Conservation (phyloP, 2,329 filamentous ascomycete species). For the Fusarium redolens region DNA sequence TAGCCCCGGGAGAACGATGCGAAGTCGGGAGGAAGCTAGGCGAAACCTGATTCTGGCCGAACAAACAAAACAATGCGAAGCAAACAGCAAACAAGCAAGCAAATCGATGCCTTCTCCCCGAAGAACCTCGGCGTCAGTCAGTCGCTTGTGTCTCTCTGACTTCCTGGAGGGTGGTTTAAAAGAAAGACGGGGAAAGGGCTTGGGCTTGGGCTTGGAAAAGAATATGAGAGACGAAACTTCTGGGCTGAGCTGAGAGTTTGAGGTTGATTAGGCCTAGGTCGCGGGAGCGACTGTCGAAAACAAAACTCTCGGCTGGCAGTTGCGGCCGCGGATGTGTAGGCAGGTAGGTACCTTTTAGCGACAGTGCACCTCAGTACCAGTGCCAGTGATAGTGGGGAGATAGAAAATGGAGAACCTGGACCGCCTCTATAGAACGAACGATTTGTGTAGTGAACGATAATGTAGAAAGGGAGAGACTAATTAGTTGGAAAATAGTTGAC, state of each 20-base stretch:
- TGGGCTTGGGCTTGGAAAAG: constrained; percentile 3
- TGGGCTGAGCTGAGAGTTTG: constrained; percentile 19
- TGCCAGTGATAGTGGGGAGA: constrained; percentile 27
- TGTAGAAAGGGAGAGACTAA: not conserved
- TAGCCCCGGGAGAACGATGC: constrained; percentile 21
- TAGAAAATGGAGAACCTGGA: constrained; percentile 32
- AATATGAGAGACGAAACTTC: constrained; percentile 19
- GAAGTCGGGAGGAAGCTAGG: constrained; percentile 35
- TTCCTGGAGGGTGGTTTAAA: not conserved
- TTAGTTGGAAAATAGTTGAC: not conserved
- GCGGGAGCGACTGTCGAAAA: constrained; percentile 29
- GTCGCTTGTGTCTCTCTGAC: constrained; percentile 24
- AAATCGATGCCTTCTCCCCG: constrained; percentile 12
- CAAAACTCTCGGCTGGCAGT: constrained; percentile 27
- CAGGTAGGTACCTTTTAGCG: not conserved
- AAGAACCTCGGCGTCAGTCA: constrained; percentile 25
- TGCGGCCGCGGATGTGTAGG: constrained; percentile 23
- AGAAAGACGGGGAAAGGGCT: not conserved
- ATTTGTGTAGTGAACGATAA: constrained; percentile 6
- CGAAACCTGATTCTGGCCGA: constrained; percentile 34
- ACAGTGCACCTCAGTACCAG: not conserved
- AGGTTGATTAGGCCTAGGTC: constrained; percentile 15
- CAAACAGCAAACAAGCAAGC: constrained; percentile 21
- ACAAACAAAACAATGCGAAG: constrained; percentile 15
- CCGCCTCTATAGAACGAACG: constrained; percentile 24